These are phyloP conservation scores for Cladosporium halotolerans DNA, from an alignment of 2,329 filamentous ascomycete species.

Conservation along the genomic window DNA sequence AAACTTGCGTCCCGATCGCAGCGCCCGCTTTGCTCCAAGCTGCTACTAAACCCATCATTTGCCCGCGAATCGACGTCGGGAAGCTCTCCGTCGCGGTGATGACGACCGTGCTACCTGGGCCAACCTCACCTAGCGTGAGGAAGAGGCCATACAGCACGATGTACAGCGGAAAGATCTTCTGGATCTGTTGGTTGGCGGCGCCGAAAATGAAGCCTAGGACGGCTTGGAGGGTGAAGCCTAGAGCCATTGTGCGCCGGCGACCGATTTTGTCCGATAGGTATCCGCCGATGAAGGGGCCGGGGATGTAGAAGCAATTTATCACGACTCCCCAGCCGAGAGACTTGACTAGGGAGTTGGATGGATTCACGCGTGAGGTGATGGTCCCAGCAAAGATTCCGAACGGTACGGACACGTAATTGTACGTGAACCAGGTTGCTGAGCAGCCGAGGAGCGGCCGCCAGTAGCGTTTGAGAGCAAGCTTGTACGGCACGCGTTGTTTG, in stretches of 20 bases:
- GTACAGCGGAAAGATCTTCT: slow-evolving; percentile 42
- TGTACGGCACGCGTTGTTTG: slow-evolving; percentile 41
- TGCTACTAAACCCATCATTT: slow-evolving; percentile 63
- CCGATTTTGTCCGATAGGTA: slow-evolving; percentile 71
- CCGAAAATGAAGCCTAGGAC: slow-evolving; percentile 82
- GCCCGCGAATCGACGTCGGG: slow-evolving; percentile 75
- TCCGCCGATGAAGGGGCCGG: slow-evolving; percentile 70
- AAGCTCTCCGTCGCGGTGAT: slow-evolving; percentile 77
- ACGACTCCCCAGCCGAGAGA: slow-evolving; percentile 81
- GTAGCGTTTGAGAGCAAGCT: slow-evolving; percentile 57
- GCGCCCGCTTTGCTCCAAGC: slow-evolving; percentile 65
- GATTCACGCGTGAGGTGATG: slow-evolving; percentile 59
- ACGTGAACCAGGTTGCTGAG: slow-evolving; percentile 71
- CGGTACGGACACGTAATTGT: slow-evolving; percentile 69
- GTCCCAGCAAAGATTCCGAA: slow-evolving; percentile 78
- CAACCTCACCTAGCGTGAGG: slow-evolving; percentile 68
- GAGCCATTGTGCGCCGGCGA: slow-evolving; percentile 63
- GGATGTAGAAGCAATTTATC: slow-evolving; percentile 81
- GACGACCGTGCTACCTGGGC: slow-evolving; percentile 60
- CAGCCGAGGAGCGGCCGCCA: slow-evolving; percentile 64
- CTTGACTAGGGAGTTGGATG: slow-evolving; percentile 58
- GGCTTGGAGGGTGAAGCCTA: slow-evolving; percentile 66
- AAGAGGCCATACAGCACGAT: slow-evolving; percentile 73
- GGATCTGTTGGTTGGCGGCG: slow-evolving; percentile 44
- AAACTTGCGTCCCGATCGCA: slow-evolving; percentile 78